These are phyloP conservation scores for Leonotis leonurus DNA, from an alignment of 257 asterid genomes.

Conservation along the genomic window DNA sequence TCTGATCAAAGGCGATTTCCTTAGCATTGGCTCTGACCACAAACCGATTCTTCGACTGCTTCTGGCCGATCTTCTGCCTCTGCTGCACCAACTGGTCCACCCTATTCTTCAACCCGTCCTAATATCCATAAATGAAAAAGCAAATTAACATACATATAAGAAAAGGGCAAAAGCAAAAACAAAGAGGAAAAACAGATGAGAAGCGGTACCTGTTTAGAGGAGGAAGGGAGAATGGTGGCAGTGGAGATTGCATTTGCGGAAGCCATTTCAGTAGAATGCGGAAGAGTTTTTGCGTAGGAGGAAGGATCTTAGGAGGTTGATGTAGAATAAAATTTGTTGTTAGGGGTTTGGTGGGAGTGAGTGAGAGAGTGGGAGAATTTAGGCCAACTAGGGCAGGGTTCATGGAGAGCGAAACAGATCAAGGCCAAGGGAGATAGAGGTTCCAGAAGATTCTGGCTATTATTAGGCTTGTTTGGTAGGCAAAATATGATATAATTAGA, in stretches of 20 bases:
- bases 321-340: background rate
- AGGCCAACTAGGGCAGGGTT: slow-evolving; percentile 36
- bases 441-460: slow-evolving; percentile 26
- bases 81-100: slow-evolving; percentile 63
- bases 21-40: slow-evolving; percentile 76
- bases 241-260: slow-evolving; percentile 74
- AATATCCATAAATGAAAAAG: background rate
- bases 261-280: slow-evolving; percentile 48
- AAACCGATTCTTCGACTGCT: slow-evolving; percentile 53
- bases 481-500: no score
- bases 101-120: slow-evolving; percentile 51
- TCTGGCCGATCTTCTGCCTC: slow-evolving; percentile 46
- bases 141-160: background rate
- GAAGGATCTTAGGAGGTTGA: background rate
- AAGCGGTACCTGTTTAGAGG: slow-evolving; percentile 43
- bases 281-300: slow-evolving; percentile 9
- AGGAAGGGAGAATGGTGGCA: slow-evolving; percentile 50
- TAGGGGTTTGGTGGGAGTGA: slow-evolving; percentile 14
- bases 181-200: background rate
- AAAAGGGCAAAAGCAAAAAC: background rate
- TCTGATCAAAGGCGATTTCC: slow-evolving; percentile 94
- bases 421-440: background rate
- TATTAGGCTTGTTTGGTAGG: no score
- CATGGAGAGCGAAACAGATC: no score
- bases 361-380: background rate